Conservation (phyloP, 2,329 filamentous ascomycete genomes). For the Rasamsonia emersonii region DNA sequence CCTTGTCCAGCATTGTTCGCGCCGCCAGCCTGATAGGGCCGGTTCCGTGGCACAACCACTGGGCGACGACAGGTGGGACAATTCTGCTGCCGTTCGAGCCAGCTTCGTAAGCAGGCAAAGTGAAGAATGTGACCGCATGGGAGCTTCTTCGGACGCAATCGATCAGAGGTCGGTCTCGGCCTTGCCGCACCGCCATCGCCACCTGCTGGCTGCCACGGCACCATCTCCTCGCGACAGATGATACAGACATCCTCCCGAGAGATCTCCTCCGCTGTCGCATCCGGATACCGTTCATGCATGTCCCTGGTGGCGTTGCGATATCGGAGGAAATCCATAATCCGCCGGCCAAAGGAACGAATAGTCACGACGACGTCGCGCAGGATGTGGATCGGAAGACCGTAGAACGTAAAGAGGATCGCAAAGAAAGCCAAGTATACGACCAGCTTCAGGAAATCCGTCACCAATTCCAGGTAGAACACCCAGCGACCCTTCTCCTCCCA, state of each 20-base stretch:
- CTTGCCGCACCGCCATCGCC: slow-evolving; percentile 27
- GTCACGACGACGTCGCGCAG: slow-evolving; percentile 94
- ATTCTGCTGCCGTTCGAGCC: slow-evolving; percentile 94
- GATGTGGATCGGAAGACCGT: slow-evolving; percentile 92
- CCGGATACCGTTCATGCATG: slow-evolving; percentile 84
- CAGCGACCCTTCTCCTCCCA: slow-evolving; percentile 96
- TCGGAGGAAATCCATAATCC: slow-evolving; percentile 77
- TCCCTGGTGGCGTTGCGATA: slow-evolving; percentile 88
- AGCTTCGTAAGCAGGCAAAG: slow-evolving; percentile 88
- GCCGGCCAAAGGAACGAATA: slow-evolving; percentile 79
- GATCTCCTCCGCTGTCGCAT: slow-evolving; percentile 82
- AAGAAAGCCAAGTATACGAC: slow-evolving; percentile 88
- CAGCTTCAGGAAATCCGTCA: slow-evolving; percentile 85
- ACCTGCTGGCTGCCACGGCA: slow-evolving; percentile 56
- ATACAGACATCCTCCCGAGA: slow-evolving; percentile 87
- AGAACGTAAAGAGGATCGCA: slow-evolving; percentile 83
- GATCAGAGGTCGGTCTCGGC: slow-evolving; percentile 51
- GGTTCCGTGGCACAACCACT: slow-evolving; percentile 49
- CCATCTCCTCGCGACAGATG: slow-evolving; percentile 95
- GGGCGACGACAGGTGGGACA: slow-evolving; percentile 89
- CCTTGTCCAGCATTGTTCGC: slow-evolving; percentile 17
- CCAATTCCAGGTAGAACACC: slow-evolving; percentile 77
- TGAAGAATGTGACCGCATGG: slow-evolving; percentile 95
- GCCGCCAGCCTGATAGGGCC: slow-evolving; percentile 21
- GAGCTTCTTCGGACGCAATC: slow-evolving; percentile 84